Base-by-base conservation (phyloP, 2,329 filamentous ascomycete genomes). In the Microdochium trichocladiopsis region DNA sequence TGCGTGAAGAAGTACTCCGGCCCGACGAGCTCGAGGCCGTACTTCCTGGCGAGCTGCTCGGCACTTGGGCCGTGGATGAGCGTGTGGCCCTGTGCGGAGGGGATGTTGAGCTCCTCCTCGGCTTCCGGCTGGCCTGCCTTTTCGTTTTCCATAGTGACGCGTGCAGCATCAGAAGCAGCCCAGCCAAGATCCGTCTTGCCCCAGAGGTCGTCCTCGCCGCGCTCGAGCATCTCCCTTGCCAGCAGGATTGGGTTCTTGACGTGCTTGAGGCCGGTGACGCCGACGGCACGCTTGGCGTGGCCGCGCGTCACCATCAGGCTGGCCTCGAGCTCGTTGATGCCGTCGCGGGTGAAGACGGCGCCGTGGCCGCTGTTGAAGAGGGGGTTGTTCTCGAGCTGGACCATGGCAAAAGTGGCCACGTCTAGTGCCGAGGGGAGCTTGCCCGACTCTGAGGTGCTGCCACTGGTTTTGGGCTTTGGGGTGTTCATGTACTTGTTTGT, bases 311-410 rank as follows among this genome's bases (percentile, higher is more conserved):
- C 87, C 90, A 95, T 95, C 50, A 95, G 81, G 9, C 84, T 88
- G 1, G 89, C 88, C 70, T 96, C 91, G 55, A 95, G 83, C 71
- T 96, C 88, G 66, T 92, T 91, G 56, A 84, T 79, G 18, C 91
- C 92, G 58, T 87, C 84, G 50, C 85, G 82, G 1, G 90, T 95
- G 68, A 95, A 96, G 21, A 95, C 90, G 50, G 90, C 88, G 51
- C 92, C 92, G 61, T 84, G 85, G 8, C 84, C 90, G 53, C 84
- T 84, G 71, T 96, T 96, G 78, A 94, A 95, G 4, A 95, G 79
- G 2, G 86, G 78, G 62, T 91, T 82, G 63, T 95, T 76, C 70
- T 96, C 91, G 16, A 96, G 80, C 24, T 86, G 76, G 1, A 76
- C 73, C 11, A 95, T 90, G 47, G 90, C 90, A 66, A 86, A 80